These are phyloP conservation scores for Chimonanthus salicifolius DNA, from an alignment of 164 flowering plant species.

Conservation along the genomic window DNA sequence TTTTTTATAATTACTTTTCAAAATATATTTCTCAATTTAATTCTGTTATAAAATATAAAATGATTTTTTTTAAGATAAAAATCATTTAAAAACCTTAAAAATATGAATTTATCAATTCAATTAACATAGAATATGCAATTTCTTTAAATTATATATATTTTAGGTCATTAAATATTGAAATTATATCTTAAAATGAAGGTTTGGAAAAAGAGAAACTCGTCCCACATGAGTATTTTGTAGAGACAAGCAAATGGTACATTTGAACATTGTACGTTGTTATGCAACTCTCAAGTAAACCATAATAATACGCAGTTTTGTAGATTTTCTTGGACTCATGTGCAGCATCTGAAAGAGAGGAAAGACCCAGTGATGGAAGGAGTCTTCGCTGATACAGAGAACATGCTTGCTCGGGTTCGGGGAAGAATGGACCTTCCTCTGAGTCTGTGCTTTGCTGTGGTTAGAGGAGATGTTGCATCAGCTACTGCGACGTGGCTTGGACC, in stretches of 20 bases:
- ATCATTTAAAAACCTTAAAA: too few relatives aligned
- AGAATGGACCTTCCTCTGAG: slow-evolving; percentile 85
- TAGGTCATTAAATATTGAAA: too few relatives aligned
- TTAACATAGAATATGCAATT: too few relatives aligned
- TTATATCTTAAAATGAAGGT: too few relatives aligned
- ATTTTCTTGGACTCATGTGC: slow-evolving; percentile 4
- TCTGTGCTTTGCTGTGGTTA: slow-evolving; percentile 69
- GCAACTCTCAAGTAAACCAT: background rate
- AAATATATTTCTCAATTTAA: too few relatives aligned
- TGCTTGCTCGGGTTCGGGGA: slow-evolving; percentile 63
- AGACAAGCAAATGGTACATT: background rate
- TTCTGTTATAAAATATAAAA: too few relatives aligned
- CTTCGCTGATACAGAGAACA: slow-evolving; percentile 68
- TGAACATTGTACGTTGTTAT: background rate
- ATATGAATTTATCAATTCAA: too few relatives aligned
- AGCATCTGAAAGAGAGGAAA: slow-evolving; percentile 71
- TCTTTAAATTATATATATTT: too few relatives aligned
- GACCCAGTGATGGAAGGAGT: slow-evolving; percentile 74
- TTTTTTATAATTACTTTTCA: too few relatives aligned
- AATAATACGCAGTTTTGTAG: background rate
- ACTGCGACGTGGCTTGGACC: slow-evolving; percentile 69
- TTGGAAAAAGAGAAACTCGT: too few relatives aligned
- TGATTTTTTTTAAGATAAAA: too few relatives aligned
- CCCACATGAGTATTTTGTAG: too few relatives aligned
- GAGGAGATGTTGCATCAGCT: slow-evolving; percentile 77